phyloP scores from a whole-genome alignment of 805 yeast genomes.

The Teunomyces lycoperdinae region DNA sequence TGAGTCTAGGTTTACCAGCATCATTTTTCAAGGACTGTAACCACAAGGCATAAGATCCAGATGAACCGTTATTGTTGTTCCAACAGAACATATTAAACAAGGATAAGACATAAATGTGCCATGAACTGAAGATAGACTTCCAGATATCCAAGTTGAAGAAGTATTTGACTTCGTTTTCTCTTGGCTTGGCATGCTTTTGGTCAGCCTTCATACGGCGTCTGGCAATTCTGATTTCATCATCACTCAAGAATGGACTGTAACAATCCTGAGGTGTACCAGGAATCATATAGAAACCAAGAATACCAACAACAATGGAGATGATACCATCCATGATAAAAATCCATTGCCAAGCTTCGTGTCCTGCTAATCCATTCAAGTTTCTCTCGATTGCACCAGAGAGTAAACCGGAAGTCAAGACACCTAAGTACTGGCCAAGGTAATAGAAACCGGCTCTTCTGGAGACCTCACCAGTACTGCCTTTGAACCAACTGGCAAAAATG shows the following conservation, averaged over 20 bases:
- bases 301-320: conserved; percentile 55
- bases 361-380: conserved; percentile 47
- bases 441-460: conserved; percentile 61
- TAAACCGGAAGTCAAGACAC: conserved; percentile 59
- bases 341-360: conserved; percentile 71
- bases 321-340: conserved; percentile 64
- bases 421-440: conserved; percentile 62
- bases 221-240: conserved; percentile 35
- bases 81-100: conserved; percentile 58
- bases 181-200: conserved; percentile 14
- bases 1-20: conserved; percentile 18
- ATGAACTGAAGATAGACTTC: conserved; percentile 50
- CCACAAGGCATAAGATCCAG: conserved; percentile 55
- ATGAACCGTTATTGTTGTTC: conserved; percentile 54
- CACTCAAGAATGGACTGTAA: conserved; percentile 31
- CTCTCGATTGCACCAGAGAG: conserved; percentile 55
- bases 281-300: conserved; percentile 51
- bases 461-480: conserved; percentile 42
- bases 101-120: conserved; percentile 60
- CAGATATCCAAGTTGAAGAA: conserved; percentile 47
- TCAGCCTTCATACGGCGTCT: conserved; percentile 19
- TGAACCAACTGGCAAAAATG: conserved; percentile 30
- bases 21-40: conserved; percentile 23
- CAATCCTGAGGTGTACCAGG: conserved; percentile 64
- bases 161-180: conserved; percentile 20